These are phyloP conservation scores for Mycena capillaripes DNA, from an alignment of 768 basidiomycete genomes.

Conservation along the genomic window DNA sequence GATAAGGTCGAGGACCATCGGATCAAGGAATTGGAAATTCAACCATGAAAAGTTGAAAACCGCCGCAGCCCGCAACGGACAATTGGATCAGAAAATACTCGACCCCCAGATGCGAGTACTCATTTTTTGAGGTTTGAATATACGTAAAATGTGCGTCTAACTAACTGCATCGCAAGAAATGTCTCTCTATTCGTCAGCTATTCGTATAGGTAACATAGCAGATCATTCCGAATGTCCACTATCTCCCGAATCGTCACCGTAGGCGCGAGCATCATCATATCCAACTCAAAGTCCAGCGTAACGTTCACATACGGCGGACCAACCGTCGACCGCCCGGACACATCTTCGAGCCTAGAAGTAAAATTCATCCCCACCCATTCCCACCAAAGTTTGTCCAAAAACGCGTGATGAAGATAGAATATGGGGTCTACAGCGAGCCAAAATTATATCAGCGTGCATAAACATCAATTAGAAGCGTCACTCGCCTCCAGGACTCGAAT, in stretches of 20 bases:
- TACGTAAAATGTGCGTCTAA: too few relatives aligned
- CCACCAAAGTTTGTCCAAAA: conserved; percentile 59
- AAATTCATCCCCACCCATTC: conserved; percentile 49
- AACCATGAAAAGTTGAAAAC: neutral
- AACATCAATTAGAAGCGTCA: neutral
- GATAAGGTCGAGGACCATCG: too few relatives aligned
- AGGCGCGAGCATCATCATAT: conserved; percentile 43
- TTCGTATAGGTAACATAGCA: conserved; percentile 48
- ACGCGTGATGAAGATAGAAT: conserved; percentile 57
- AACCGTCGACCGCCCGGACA: conserved; percentile 50
- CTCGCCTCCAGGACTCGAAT: conserved; percentile 56
- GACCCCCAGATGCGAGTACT: too few relatives aligned
- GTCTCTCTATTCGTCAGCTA: too few relatives aligned
- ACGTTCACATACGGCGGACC: conserved; percentile 47
- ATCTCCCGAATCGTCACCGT: conserved; percentile 46
- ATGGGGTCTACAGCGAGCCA: conserved; percentile 47
- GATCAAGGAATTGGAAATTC: too few relatives aligned
- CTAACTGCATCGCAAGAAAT: too few relatives aligned
- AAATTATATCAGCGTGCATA: neutral
- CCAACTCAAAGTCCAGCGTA: conserved; percentile 48
- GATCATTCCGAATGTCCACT: conserved; percentile 45
- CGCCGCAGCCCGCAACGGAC: too few relatives aligned
- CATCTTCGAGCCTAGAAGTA: conserved; percentile 45
- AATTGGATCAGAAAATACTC: too few relatives aligned
- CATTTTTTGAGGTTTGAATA: too few relatives aligned